A percentile compares a stretch with the other conserved stretches of the same genome.
These are phyloP conservation scores for Tuber calosporum DNA, from an alignment of 495 filamentous ascomycete species.

Conservation along the genomic window DNA sequence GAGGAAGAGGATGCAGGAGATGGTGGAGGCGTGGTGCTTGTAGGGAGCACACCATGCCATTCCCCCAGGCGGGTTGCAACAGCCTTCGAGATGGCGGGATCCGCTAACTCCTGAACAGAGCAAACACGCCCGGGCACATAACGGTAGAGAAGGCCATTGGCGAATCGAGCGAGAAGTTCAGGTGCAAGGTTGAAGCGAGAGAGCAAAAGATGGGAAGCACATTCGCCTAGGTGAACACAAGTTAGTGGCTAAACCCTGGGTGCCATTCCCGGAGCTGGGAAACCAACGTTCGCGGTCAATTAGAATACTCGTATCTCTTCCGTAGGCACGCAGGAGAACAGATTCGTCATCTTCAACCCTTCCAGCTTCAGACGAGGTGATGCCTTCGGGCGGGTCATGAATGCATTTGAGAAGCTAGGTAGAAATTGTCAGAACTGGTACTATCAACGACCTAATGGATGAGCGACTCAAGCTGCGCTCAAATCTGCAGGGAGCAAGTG, in stretches of 20 bases:
- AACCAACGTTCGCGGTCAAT: constrained; percentile 90
- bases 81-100: constrained; percentile 64
- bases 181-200: constrained; percentile 76
- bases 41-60: constrained; percentile 82
- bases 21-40: constrained; percentile 19
- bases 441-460: neutral
- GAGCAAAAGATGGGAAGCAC: constrained; percentile 59
- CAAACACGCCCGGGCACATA: constrained; percentile 77
- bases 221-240: constrained; percentile 53
- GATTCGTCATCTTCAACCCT: constrained; percentile 65
- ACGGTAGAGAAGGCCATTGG: constrained; percentile 91
- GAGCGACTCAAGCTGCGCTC: neutral
- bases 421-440: constrained; percentile 33
- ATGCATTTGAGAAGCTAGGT: constrained; percentile 71
- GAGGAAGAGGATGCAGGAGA: constrained; percentile 29
- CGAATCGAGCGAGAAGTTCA: constrained; percentile 79
- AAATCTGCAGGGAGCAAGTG: neutral
- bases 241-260: neutral
- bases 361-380: constrained; percentile 23
- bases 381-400: constrained; percentile 67
- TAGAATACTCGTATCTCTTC: constrained; percentile 84
- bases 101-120: constrained; percentile 67
- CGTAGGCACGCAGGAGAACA: constrained; percentile 86
- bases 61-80: constrained; percentile 76
- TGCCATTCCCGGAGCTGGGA: constrained; percentile 10